A percentile compares a stretch with the other conserved stretches of the same genome.
phyloP scores from a whole-genome alignment of 2,329 filamentous ascomycete species.

The Phoma sp. region DNA sequence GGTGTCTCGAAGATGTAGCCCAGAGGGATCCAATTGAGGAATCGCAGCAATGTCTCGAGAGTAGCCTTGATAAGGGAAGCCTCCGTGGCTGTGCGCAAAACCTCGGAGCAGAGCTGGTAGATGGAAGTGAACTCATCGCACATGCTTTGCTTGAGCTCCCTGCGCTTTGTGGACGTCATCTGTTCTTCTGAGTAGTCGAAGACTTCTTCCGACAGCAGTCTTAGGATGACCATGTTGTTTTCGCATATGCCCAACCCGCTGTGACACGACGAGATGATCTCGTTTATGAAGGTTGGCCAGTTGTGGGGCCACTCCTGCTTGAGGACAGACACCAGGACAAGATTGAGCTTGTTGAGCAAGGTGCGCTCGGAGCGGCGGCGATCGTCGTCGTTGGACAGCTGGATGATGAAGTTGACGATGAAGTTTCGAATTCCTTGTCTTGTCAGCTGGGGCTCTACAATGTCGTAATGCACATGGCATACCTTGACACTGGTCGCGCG shows the following conservation, averaged over 20 bases:
- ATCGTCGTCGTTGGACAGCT: slow-evolving; percentile 89
- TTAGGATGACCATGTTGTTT: slow-evolving; percentile 99
- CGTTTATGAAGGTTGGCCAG: slow-evolving; percentile 99
- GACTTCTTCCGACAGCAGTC: slow-evolving; percentile 94
- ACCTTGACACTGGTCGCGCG: slow-evolving; percentile 95
- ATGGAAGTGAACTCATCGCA: slow-evolving; percentile 98
- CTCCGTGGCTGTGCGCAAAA: slow-evolving; percentile 87
- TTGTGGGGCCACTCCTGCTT: slow-evolving; percentile 99
- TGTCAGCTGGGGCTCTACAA: slow-evolving; percentile 11
- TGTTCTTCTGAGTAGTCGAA: slow-evolving; percentile 99
- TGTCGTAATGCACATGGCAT: slow-evolving; percentile 32
- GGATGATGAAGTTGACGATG: slow-evolving; percentile 97
- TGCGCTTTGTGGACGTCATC: slow-evolving; percentile 98
- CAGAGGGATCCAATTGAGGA: slow-evolving; percentile 98
- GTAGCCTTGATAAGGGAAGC: slow-evolving; percentile 93
- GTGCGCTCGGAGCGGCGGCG: slow-evolving; percentile 82
- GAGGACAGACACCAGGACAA: slow-evolving; percentile 94
- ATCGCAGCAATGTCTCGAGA: slow-evolving; percentile 90
- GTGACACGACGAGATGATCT: slow-evolving; percentile 96
- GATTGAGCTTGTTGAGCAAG: slow-evolving; percentile 95
- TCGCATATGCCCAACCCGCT: slow-evolving; percentile 97
- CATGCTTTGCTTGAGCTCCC: slow-evolving; percentile 98
- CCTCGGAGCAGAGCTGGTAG: slow-evolving; percentile 96
- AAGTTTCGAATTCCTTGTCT: slow-evolving; percentile 92
- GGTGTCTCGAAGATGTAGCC: slow-evolving; percentile 99